Conservation (phyloP, 192 early-diverging fungal species). For the Helicostylum pulchrum region DNA sequence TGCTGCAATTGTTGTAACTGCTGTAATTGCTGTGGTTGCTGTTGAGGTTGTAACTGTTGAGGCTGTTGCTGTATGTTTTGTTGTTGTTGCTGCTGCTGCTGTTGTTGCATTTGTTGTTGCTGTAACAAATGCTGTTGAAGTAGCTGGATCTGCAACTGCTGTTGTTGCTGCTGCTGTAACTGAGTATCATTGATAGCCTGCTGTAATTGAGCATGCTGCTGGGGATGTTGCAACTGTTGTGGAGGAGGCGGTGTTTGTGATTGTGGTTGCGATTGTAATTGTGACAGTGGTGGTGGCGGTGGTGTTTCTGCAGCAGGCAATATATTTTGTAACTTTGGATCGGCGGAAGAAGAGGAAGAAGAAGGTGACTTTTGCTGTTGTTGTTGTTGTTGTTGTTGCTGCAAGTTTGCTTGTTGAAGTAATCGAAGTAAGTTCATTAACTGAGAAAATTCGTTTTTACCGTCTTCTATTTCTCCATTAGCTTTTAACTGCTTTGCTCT, state of each 20-base stretch:
- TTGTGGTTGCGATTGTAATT: constrained; percentile 13
- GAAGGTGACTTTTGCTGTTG: constrained; percentile 24
- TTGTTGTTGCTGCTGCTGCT: neutral
- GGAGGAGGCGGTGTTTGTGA: constrained; percentile 12
- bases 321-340: constrained; percentile 5
- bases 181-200: constrained; percentile 1
- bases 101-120: constrained; percentile 32
- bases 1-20: constrained; percentile 8
- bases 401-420: constrained; percentile 21
- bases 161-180: constrained; percentile 4
- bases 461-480: constrained; percentile 70
- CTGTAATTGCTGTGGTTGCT: neutral
- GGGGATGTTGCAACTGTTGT: neutral
- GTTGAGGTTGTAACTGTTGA: neutral
- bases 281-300: neutral
- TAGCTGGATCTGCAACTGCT: constrained; percentile 20
- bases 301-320: neutral
- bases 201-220: neutral
- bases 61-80: neutral
- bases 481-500: constrained; percentile 28
- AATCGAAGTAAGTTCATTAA: constrained; percentile 55
- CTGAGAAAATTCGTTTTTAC: constrained; percentile 68
- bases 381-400: constrained; percentile 23
- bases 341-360: constrained; percentile 20
- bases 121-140: constrained; percentile 19